Evolutionary conservation across 176 grass and related monocot genomes (phyloP), one percentile per base, ranked within the genome.

Genomic region (Chrysopogon serrulatus): DNA sequence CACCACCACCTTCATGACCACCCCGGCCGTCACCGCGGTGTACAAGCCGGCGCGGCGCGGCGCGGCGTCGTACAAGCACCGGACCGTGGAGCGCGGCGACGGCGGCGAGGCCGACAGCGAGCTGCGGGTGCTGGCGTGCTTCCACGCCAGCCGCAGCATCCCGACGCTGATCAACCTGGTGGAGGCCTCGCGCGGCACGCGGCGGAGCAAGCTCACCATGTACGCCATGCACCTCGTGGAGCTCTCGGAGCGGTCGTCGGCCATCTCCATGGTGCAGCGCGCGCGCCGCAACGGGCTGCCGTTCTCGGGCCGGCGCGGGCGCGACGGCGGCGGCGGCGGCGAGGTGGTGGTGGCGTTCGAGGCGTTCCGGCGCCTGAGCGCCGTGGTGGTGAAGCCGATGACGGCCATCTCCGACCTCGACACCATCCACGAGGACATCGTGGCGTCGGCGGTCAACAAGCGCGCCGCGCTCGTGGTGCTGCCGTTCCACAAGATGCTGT

Each of bases 151-250:
- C 79, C 82, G 92, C 34, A 72, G 76, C 47, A 86, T 91, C 86
- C 86, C 88, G 60, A 88, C 92, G 61, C 86, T 94, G 51, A 76
- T 94, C 70, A 94, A 88, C 74, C 69, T 94, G 4, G 73, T 88
- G 9, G 92, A 94, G 86, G 74, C 88, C 0, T 91, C 92, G 19
- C 88, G 92, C 0, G 92, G 88, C 18, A 85, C 86, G 24, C 2
- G 86, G n/a, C 78, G 86, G 62, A 67, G 74, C 26, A 74, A 74
- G 27, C 79, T 94, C n/a, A 72, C 79, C 19, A 67, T 93, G 66
- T 93, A 93, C 85, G 91, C 91, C 27, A 87, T 90, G 88, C 91
- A 93, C 61, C 88, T 93, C 26, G 78, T 88, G n/a, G 91, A 93
- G 82, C 77, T 90, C 10, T 93, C 87, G 12, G 88, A 93, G 88